Conservation (phyloP, 1,284 basidiomycete genomes). For the Paramarasmius palmivorus region DNA sequence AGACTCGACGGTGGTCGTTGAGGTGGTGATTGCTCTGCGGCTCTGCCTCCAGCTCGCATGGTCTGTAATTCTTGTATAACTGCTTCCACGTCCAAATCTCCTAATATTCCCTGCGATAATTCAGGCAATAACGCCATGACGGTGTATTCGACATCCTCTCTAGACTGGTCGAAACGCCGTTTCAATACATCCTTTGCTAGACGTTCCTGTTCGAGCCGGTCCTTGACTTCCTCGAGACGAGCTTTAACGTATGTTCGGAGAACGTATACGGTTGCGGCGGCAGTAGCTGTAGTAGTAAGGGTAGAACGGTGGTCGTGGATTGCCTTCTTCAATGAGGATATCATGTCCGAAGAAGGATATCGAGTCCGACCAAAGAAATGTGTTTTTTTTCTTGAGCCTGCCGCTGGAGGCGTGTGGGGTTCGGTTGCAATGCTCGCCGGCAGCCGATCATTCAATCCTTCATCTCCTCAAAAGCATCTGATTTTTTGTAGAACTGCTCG, state of each 20-base stretch:
- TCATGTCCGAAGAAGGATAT: constrained; percentile 4
- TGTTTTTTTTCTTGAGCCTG: too few relatives aligned
- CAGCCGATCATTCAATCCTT: too few relatives aligned
- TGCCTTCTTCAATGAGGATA: constrained; percentile 6
- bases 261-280: constrained; percentile 67
- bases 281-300: constrained; percentile 36
- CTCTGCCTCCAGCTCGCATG: constrained; percentile 7
- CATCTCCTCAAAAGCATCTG: too few relatives aligned
- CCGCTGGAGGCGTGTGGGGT: too few relatives aligned
- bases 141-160: constrained; percentile 82
- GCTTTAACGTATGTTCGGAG: constrained; percentile 65
- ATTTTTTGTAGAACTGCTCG: too few relatives aligned
- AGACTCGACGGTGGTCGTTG: constrained; percentile 40
- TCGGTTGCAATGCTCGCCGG: too few relatives aligned
- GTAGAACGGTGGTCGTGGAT: constrained; percentile 22
- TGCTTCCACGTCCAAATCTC: constrained; percentile 81
- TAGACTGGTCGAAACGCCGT: constrained; percentile 78
- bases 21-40: constrained; percentile 19
- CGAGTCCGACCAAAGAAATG: constrained; percentile 4
- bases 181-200: constrained; percentile 64
- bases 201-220: constrained; percentile 62
- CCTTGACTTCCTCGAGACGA: constrained; percentile 72
- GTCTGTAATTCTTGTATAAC: constrained; percentile 73
- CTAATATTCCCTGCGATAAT: constrained; percentile 70
- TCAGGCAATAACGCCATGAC: constrained; percentile 80